Percentiles rank a stretch among this genome's conserved stretches.
These are phyloP conservation scores for Astragalus membranaceus DNA, from an alignment of 306 rosid species.

Conservation along the genomic window DNA sequence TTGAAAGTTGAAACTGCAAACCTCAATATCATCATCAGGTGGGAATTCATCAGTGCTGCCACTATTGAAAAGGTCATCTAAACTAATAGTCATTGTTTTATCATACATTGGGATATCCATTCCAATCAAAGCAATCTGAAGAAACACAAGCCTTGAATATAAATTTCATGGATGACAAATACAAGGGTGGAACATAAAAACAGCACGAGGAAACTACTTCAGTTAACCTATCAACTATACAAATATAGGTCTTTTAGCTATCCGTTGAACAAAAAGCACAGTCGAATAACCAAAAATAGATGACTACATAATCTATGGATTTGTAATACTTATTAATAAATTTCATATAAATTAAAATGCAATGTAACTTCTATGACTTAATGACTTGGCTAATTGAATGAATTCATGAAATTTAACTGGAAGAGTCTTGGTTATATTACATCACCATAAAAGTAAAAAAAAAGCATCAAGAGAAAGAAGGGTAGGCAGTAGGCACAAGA, in stretches of 20 bases:
- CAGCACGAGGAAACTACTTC: conserved; percentile 3
- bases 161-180: neutral
- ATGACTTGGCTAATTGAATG: neutral
- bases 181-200: neutral
- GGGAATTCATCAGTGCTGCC: conserved; percentile 36
- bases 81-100: conserved; percentile 41
- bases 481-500: neutral
- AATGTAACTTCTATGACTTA: neutral
- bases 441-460: neutral
- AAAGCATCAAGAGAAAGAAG: neutral
- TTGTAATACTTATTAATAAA: neutral
- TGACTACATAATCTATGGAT: neutral
- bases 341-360: neutral
- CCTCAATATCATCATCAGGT: conserved; percentile 69
- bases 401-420: neutral
- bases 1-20: conserved; percentile 28
- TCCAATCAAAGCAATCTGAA: conserved; percentile 78
- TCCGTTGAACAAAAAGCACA: neutral
- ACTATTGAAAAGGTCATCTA: conserved; percentile 32
- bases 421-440: neutral
- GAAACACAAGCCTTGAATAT: conserved; percentile 26
- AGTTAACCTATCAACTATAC: neutral
- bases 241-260: neutral
- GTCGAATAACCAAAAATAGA: neutral
- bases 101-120: conserved; percentile 73